Base-by-base conservation (phyloP, 495 filamentous ascomycete genomes). In the Penicillium egyptiacum region DNA sequence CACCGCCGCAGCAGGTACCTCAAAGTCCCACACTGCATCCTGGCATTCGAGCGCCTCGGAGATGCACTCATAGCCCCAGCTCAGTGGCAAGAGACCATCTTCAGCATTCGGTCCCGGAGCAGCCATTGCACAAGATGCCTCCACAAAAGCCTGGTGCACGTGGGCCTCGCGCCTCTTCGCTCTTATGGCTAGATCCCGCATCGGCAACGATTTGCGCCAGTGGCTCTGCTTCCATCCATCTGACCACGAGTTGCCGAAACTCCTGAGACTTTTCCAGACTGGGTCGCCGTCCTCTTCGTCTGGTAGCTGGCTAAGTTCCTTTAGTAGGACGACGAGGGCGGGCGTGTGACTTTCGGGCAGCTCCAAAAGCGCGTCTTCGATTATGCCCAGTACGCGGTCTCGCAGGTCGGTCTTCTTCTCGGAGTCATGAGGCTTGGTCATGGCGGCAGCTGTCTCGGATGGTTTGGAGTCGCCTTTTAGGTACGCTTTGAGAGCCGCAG, bases 51-150 rank as follows among this genome's bases (percentile, higher is more conserved):
- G 51, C 17, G 51, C 51, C 10, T 53, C 51, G 20, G 37, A 53
- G 39, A 53, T 43, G 35, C 51, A 53, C 40, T 53, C 51, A 44
- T 53, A 53, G 51, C 51, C 51, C 51, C 51, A 53, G 40, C 40
- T 44, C 5, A 53, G 37, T 53, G 51, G 51, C 51, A 53, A 44
- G 10, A 53, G 51, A 23, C 51, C 51, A 53, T 53, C 51, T 44
- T 53, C 40, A 44, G 39, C 40, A 43, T 31, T 53, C n/a, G 40
- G 39, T 53, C 51, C 39, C 16, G 40, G 51, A 22, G 51, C 51
- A 30, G 51, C 51, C 51, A 53, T 53, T 42, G 22, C 51, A 53
- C 51, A 53, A 43, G 51, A 42, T 8, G 51, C 51, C 51, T 44
- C 51, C 51, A 44, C 51, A 31, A 53, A 53, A 10, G 51, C 51